Conservation (phyloP, 805 yeast genomes). For the Starmera pachycereana region DNA sequence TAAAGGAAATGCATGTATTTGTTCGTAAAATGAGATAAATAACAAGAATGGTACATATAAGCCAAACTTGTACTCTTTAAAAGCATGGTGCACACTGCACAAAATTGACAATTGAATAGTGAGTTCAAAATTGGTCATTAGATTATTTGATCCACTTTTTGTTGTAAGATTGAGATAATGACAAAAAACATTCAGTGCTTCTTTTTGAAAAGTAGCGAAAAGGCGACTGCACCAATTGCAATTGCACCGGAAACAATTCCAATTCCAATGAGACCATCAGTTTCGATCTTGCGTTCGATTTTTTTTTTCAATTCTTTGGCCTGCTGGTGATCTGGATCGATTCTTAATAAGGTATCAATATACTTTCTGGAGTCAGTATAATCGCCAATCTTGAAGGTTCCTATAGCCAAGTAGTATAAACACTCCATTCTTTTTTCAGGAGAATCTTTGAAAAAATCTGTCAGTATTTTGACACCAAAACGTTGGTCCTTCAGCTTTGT, state of each 20-base stretch:
- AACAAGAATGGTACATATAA: too few relatives aligned
- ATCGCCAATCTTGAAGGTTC: conserved; percentile 83
- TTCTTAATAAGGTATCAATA: conserved; percentile 61
- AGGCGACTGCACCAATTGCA: conserved; percentile 69
- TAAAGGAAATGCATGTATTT: too few relatives aligned
- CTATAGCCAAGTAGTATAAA: conserved; percentile 77
- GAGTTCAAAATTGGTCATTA: too few relatives aligned
- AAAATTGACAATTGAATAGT: too few relatives aligned
- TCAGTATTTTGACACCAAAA: conserved; percentile 68
- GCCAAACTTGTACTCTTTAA: not conserved
- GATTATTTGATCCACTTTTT: too few relatives aligned
- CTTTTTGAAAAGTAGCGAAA: conserved; percentile 30
- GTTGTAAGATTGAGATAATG: too few relatives aligned
- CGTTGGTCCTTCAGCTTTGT: conserved; percentile 51
- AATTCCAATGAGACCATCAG: conserved; percentile 79
- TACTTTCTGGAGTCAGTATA: conserved; percentile 79
- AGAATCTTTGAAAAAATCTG: conserved; percentile 59
- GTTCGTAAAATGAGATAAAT: too few relatives aligned
- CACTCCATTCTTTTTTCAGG: conserved; percentile 85
- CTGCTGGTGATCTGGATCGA: conserved; percentile 82
- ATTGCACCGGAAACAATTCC: conserved; percentile 81
- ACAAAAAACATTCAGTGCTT: conserved; percentile 13
- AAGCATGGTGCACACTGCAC: too few relatives aligned
- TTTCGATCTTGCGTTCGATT: conserved; percentile 76
- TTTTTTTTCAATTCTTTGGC: conserved; percentile 60